Evolutionary conservation across 2,329 filamentous ascomycete species (phyloP).

Genomic region (Pseudogymnoascus sp.): DNA sequence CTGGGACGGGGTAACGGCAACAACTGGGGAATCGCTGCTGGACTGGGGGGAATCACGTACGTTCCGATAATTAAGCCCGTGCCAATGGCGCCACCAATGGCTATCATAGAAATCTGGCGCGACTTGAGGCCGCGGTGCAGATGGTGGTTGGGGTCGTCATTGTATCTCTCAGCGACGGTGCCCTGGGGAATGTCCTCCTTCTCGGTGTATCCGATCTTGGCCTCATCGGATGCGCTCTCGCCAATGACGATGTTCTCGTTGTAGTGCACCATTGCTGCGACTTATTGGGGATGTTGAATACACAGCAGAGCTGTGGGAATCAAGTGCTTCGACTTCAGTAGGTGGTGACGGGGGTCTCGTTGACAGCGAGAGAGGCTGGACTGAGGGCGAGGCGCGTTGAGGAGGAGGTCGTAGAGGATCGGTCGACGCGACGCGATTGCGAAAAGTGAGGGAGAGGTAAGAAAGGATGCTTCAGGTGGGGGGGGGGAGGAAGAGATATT

Average conservation of each 20-base stretch:
- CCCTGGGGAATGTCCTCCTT: not conserved
- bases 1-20: not conserved
- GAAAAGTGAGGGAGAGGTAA: not conserved
- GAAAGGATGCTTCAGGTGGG: not conserved
- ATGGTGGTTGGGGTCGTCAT: constrained; percentile 19
- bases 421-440: not conserved
- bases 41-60: constrained; percentile 18
- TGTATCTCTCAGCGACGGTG: not conserved
- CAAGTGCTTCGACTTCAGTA: not conserved
- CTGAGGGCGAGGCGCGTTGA: not conserved
- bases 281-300: not conserved
- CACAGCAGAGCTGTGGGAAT: constrained; percentile 1
- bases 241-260: not conserved
- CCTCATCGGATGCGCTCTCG: not conserved
- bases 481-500: not conserved
- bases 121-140: constrained; percentile 47
- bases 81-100: constrained; percentile 68
- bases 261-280: not conserved
- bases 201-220: not conserved
- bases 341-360: not conserved
- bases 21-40: not conserved
- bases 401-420: not conserved
- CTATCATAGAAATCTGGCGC: constrained; percentile 55
- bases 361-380: not conserved
- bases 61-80: constrained; percentile 67